Evolutionary conservation across 1,284 basidiomycete genomes (phyloP), one percentile per base, ranked within the genome.

Genomic region (Inonotus hispidus): DNA sequence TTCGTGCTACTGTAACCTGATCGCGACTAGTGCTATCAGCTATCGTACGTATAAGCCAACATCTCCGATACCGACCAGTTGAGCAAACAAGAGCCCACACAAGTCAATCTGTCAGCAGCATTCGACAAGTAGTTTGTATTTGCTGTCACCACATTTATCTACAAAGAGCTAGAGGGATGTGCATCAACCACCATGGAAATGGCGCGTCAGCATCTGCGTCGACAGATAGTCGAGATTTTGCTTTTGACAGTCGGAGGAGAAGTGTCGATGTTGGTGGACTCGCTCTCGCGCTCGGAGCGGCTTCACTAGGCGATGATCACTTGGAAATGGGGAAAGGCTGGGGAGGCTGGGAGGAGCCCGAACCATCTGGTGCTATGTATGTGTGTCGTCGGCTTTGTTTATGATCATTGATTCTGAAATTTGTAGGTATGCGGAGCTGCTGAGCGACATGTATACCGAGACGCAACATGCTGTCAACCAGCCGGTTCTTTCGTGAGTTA

Each of bases 191-290:
- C 43, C 23, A 56, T 56, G 41, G 55, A 8, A 16, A 29, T 46
- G 41, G 41, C 25, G 29, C 41, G 55, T 35, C 43, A 32, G 32
- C 43, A 16, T 35, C 39, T n/a, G 41, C 19, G 29, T 19, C 41
- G n/a, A 35, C 32, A 8, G 43, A 58, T 25, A 52, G 14, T 35
- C 43, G 38, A 21, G 50, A 47, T 13, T 21, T 23, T 23, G 21
- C 49, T 10, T 47, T 38, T 14, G 59, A 54, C 41, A 45, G 50
- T 58, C 65, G 84, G n/a, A 72, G 92, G 61, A 77, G 88, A 53
- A 92, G 90, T 70, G 90, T 93, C 63, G 93, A 95, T 71, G 81
- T 91, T 45, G 92, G 92, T 27, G 92, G 92, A 43, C 80, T 95
- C 60, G 84, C 86, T 60, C 83, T 92, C 49, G 91, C 92, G 1